These are phyloP conservation scores for Coniella vitis DNA, from an alignment of 2,329 filamentous ascomycete genomes.

Conservation along the genomic window DNA sequence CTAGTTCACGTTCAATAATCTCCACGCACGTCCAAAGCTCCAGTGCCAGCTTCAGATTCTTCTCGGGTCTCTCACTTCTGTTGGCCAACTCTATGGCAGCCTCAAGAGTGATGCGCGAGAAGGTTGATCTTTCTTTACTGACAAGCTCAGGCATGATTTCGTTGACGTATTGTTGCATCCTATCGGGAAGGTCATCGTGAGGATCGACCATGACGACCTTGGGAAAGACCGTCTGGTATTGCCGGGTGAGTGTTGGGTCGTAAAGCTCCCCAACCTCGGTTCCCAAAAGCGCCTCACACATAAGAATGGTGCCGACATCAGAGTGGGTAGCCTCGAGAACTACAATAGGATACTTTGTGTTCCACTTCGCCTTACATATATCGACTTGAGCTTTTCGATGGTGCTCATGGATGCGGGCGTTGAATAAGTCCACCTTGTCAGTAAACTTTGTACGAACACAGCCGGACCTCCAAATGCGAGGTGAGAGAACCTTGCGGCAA, in stretches of 20 bases:
- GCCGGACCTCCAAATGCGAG: conserved; percentile 58
- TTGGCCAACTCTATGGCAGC: conserved; percentile 38
- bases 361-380: conserved; percentile 42
- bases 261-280: conserved; percentile 25
- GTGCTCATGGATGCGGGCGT: conserved; percentile 56
- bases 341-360: conserved; percentile 42
- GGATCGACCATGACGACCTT: conserved; percentile 53
- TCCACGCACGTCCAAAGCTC: conserved; percentile 61
- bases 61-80: conserved; percentile 38
- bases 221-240: conserved; percentile 27
- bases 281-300: conserved; percentile 35
- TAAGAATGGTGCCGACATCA: conserved; percentile 37
- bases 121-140: conserved; percentile 51
- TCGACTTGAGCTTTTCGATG: conserved; percentile 55
- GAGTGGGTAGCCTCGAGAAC: conserved; percentile 54
- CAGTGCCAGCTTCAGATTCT: conserved; percentile 49
- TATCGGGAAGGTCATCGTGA: conserved; percentile 51
- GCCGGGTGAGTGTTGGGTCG: conserved; percentile 29
- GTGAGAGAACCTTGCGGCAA: conserved; percentile 56
- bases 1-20: conserved; percentile 56
- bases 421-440: conserved; percentile 56
- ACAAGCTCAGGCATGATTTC: conserved; percentile 51
- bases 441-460: conserved; percentile 57
- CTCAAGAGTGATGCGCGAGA: conserved; percentile 52
- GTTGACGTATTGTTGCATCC: conserved; percentile 55